A percentile compares a stretch with the other conserved stretches of the same genome.
Conservation (phyloP, 192 early-diverging fungal genomes). For the Tieghemiomyces parasiticus region DNA sequence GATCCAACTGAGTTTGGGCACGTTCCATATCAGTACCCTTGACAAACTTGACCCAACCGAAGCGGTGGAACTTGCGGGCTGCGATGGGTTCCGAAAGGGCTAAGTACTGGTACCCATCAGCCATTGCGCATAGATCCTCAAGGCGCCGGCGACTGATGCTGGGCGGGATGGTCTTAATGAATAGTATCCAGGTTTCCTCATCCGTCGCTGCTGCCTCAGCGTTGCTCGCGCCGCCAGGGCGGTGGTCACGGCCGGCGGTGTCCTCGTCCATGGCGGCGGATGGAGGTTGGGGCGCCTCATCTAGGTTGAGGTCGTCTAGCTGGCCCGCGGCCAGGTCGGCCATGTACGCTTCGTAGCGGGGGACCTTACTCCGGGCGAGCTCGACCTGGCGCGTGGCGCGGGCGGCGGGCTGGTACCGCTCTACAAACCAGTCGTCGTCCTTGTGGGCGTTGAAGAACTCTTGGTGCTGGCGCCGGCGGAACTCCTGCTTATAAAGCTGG, state of each 20-base stretch:
- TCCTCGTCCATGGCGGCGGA: slow-evolving; percentile 18
- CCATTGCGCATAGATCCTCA: slow-evolving; percentile 41
- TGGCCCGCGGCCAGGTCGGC: slow-evolving; percentile 51
- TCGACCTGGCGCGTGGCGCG: slow-evolving; percentile 34
- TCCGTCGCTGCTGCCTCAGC: slow-evolving; percentile 13
- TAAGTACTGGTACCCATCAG: slow-evolving; percentile 71
- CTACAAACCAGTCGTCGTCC: slow-evolving; percentile 80
- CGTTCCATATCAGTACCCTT: slow-evolving; percentile 68
- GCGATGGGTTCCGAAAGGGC: slow-evolving; percentile 75
- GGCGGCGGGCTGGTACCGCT: slow-evolving; percentile 77
- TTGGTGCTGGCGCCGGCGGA: slow-evolving; percentile 42
- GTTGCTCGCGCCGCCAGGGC: slow-evolving; percentile 21
- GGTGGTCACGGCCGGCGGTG: slow-evolving; percentile 12
- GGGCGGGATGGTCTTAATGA: slow-evolving; percentile 69
- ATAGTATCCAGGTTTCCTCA: slow-evolving; percentile 40
- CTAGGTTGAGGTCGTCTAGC: slow-evolving; percentile 42
- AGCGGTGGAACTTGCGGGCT: slow-evolving; percentile 67
- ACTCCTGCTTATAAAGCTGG: slow-evolving; percentile 71
- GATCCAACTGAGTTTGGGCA: slow-evolving; percentile 44
- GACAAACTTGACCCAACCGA: slow-evolving; percentile 87
- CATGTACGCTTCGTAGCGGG: slow-evolving; percentile 41
- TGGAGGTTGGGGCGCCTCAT: slow-evolving; percentile 35
- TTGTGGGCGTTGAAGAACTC: slow-evolving; percentile 66
- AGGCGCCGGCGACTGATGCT: slow-evolving; percentile 45
- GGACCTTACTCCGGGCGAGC: slow-evolving; percentile 34